Conservation (phyloP, 768 basidiomycete species). For the Mycena amicta region DNA sequence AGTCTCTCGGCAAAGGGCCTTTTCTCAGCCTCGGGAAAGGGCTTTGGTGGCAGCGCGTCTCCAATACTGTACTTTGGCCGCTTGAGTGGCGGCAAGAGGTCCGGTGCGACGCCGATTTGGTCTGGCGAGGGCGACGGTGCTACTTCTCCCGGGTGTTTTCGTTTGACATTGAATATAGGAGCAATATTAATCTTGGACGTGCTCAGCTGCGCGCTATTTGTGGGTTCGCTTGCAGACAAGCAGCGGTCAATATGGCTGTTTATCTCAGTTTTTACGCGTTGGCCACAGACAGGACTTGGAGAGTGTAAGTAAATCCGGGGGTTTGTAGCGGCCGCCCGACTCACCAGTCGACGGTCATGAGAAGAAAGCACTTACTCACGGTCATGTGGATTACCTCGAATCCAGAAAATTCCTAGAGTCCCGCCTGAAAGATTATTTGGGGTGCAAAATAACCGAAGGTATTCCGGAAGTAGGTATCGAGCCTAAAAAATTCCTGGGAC, state of each 20-base stretch:
- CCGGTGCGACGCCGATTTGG: too few species aligned
- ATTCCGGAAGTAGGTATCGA: too few species aligned
- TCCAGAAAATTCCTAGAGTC: too few species aligned
- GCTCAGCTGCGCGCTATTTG: constrained; percentile 3
- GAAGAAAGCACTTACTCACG: background rate
- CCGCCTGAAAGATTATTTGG: constrained; percentile 8
- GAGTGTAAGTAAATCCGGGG: too few species aligned
- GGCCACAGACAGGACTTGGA: constrained; percentile 52
- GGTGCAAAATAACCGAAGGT: too few species aligned
- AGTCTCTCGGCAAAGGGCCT: constrained; percentile 77
- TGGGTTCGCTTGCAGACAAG: constrained; percentile 34
- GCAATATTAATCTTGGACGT: constrained; percentile 9
- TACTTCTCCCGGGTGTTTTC: background rate
- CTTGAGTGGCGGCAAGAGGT: too few species aligned
- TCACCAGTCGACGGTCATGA: background rate
- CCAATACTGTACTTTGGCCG: too few species aligned
- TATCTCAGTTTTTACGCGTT: constrained; percentile 44
- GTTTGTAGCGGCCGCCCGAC: too few species aligned
- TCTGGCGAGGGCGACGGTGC: background rate
- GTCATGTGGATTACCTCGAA: background rate
- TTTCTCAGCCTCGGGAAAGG: too few species aligned
- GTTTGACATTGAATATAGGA: constrained; percentile 30
- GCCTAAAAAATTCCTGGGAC: constrained; percentile 53
- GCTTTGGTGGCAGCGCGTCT: too few species aligned
- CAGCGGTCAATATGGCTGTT: constrained; percentile 55